phyloP scores from a whole-genome alignment of 495 filamentous ascomycete genomes.

The Trichoderma virens region DNA sequence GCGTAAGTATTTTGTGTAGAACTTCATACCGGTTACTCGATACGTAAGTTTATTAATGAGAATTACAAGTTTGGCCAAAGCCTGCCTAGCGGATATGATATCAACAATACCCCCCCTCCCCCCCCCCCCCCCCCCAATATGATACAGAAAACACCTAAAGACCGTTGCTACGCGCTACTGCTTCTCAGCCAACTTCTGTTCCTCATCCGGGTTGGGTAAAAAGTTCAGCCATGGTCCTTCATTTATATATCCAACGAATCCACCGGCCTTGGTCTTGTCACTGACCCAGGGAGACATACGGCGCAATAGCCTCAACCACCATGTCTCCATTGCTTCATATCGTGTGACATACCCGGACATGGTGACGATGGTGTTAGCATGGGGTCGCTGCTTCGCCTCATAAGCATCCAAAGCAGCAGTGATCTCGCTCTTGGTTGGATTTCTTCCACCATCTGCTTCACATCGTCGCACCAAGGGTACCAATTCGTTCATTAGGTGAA shows the following conservation, averaged over 20 bases:
- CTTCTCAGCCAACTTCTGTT: neutral
- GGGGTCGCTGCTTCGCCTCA: conserved; percentile 18
- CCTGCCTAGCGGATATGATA: too few species aligned
- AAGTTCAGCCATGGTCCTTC: conserved; percentile 9
- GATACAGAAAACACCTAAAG: neutral
- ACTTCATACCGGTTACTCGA: too few species aligned
- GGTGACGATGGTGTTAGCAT: conserved; percentile 12
- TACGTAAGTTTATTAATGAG: too few species aligned
- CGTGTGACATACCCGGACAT: conserved; percentile 15
- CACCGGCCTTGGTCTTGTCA: conserved; percentile 7
- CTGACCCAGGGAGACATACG: conserved; percentile 11
- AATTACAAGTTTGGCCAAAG: too few species aligned
- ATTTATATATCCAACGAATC: conserved; percentile 8
- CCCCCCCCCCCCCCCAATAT: too few species aligned
- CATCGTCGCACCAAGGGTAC: conserved; percentile 13
- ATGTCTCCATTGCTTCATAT: conserved; percentile 22
- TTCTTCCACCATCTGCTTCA: neutral
- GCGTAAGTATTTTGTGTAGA: too few species aligned
- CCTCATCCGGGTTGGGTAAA: conserved; percentile 4
- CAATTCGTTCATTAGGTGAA: conserved; percentile 18
- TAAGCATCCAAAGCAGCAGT: conserved; percentile 14
- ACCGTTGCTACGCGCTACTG: neutral
- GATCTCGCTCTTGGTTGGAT: conserved; percentile 15
- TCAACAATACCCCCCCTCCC: too few species aligned
- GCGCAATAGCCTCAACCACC: conserved; percentile 13